Conservation (phyloP, 352 stramenopile species). For the Globisporangium recalcitrans region DNA sequence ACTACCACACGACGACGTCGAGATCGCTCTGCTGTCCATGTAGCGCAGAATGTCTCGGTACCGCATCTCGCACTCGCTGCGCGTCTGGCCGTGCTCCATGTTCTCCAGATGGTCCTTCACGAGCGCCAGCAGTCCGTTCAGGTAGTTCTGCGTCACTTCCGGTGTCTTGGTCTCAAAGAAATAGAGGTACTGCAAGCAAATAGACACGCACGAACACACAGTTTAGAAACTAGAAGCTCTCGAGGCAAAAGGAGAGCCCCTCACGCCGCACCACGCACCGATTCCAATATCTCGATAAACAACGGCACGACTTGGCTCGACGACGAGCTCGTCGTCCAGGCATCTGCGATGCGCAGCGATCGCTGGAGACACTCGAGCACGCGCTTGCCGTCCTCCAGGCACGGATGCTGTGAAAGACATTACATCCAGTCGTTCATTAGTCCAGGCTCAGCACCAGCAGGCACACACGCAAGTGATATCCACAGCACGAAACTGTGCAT, state of each 20-base stretch:
- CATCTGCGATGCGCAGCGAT: conserved; percentile 93
- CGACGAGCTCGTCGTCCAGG: conserved; percentile 56
- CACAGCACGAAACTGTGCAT: conserved; percentile 5
- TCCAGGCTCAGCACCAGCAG: no score
- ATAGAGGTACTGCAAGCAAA: conserved; percentile 77
- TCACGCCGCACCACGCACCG: conserved; percentile 29
- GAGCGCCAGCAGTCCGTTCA: conserved; percentile 75
- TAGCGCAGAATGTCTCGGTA: conserved; percentile 82
- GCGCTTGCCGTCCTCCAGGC: conserved; percentile 89
- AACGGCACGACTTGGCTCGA: conserved; percentile 83
- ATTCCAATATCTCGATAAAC: conserved; percentile 96
- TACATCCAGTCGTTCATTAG: neutral
- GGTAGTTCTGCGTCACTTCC: conserved; percentile 65
- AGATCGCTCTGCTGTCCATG: conserved; percentile 51
- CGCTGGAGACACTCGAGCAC: conserved; percentile 97
- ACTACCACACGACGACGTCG: conserved; percentile 18
- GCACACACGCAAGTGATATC: no score
- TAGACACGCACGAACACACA: no score
- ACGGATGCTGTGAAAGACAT: conserved; percentile 36
- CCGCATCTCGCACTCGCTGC: conserved; percentile 74
- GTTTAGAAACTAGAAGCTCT: neutral
- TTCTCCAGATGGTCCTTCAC: conserved; percentile 93
- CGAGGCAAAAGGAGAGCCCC: neutral
- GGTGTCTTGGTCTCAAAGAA: conserved; percentile 89
- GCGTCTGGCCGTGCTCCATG: conserved; percentile 66